Base-by-base conservation (phyloP, 495 filamentous ascomycete species). In the Pyrenopolyporus hunteri region DNA sequence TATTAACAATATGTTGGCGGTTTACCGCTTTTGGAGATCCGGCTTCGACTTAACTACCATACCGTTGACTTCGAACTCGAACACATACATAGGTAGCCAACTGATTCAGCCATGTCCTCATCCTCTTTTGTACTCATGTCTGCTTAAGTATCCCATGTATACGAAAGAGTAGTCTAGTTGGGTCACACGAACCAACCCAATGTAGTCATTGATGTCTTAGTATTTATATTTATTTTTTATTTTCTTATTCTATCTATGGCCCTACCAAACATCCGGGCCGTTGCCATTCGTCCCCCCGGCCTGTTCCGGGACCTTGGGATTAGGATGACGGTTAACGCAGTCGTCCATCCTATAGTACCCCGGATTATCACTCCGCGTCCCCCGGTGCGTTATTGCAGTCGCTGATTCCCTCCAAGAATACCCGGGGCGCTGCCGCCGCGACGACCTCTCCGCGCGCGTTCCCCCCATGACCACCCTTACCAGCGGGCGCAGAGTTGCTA, bases 401-500 rank as follows among this genome's bases (percentile, higher is more conserved):
- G 36, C 59, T n/a, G 54, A 67, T 7, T 32, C 39, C 20, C 59
- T 31, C 46, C 50, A 47, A 31, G 51, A 60, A 13, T 45, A 40
- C 2, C 31, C 22, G 7, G 55, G 48, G 35, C 25, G 28, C 11
- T 19, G 20, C 31, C 17, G n/a, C 22, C 13, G 40, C 3, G 63
- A 43, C 37, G 22, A 8, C 28, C 25, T 57, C 8, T 22, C 31
- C 17, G 20, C 43, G 9, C 42, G 50, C 7, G 42, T 26, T 7
- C 49, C 26, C 8, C 50, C 52, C 39, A 64, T 37, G 4, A 58
- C 22, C 0, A 6, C 33, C 10, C 47, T 42, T 23, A 64, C 71
- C 3, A 80, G 65, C 2, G 77, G 76, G 0, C 73, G 71, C 1
- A 80, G 57, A 3, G 75, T 80, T 7, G 76, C 77, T 14, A 75